These are phyloP conservation scores for Tritrichomonas foetus DNA, from an alignment of 208 protist species.

Conservation along the genomic window DNA sequence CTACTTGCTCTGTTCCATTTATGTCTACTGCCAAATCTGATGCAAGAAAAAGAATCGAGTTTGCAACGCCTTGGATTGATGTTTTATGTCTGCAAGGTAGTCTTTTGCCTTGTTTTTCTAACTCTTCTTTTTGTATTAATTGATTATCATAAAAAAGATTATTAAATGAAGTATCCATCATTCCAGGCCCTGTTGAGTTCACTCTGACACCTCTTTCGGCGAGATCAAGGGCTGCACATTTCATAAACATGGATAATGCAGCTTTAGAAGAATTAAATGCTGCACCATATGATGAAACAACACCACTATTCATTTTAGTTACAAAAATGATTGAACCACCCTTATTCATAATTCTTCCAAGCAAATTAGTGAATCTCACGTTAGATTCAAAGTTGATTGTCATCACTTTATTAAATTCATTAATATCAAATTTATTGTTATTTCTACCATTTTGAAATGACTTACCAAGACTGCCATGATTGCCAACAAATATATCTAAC, in stretches of 20 bases:
- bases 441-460: not conserved
- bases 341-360: not conserved
- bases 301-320: not conserved
- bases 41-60: not conserved
- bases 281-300: not conserved
- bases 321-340: not conserved
- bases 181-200: not conserved
- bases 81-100: not conserved
- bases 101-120: not conserved
- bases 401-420: not conserved
- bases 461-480: not conserved
- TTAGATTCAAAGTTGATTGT: not conserved
- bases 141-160: not conserved
- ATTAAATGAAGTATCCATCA: too few relatives aligned
- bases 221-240: not conserved
- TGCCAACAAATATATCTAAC: not conserved
- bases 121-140: not conserved
- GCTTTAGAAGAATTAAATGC: not conserved
- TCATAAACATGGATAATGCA: not conserved
- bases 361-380: not conserved
- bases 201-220: not conserved
- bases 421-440: not conserved
- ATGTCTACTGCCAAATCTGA: not conserved
- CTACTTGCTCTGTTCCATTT: not conserved
- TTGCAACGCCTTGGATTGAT: not conserved